Conservation (phyloP, 345 rosid genomes). For the Ceriops tagal region DNA sequence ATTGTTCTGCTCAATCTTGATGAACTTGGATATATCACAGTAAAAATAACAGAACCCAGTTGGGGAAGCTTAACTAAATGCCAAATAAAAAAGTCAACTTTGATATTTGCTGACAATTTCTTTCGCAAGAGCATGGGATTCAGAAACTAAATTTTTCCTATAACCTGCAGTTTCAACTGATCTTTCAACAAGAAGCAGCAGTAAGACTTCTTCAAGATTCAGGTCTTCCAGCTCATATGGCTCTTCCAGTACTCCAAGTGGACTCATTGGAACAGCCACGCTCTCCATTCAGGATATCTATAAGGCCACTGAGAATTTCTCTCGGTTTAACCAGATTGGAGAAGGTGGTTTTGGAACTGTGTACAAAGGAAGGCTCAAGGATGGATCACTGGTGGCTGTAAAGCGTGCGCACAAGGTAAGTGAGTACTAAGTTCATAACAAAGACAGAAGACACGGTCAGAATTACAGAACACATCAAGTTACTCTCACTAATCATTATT, state of each 20-base stretch:
- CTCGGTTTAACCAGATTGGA: constrained; percentile 57
- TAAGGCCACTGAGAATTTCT: constrained; percentile 74
- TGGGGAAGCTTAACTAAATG: not conserved
- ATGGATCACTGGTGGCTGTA: constrained; percentile 77
- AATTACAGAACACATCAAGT: not conserved
- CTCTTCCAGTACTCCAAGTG: constrained; percentile 44
- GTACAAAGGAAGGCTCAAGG: constrained; percentile 70
- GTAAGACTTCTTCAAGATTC: constrained; percentile 32
- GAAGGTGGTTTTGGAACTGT: constrained; percentile 81
- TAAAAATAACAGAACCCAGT: not conserved
- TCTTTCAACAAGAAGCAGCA: constrained; percentile 48
- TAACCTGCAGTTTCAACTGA: constrained; percentile 45
- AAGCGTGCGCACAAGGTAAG: constrained; percentile 86
- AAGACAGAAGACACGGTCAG: not conserved
- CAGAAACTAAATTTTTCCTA: constrained; percentile 14
- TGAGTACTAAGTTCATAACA: not conserved
- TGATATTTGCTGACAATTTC: not conserved
- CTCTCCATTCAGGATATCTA: constrained; percentile 64
- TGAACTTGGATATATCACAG: not conserved
- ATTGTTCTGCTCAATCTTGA: constrained; percentile 7
- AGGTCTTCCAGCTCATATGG: constrained; percentile 50
- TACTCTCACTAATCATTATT: not conserved
- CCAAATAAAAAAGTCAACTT: not conserved
- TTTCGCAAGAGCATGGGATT: not conserved
- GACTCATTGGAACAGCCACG: constrained; percentile 28